A percentile compares a stretch with the other conserved stretches of the same genome.
phyloP scores from a whole-genome alignment of 2,329 filamentous ascomycete species.

The Diaporthe ampelina region DNA sequence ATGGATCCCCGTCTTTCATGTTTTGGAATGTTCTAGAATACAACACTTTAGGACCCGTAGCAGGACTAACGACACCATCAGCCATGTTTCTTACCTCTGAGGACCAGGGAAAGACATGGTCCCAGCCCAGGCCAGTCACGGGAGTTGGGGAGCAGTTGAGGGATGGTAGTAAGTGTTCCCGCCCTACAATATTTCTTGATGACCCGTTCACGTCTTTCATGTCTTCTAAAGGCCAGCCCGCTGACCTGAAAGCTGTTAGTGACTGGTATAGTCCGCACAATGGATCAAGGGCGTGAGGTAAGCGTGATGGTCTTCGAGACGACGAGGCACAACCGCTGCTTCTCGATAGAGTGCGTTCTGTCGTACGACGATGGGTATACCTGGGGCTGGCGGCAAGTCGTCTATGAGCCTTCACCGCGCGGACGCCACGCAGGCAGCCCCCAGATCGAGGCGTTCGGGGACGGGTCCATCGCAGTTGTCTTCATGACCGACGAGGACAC shows the following conservation, averaged over 20 bases:
- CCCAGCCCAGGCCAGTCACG: constrained; percentile 54
- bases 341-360: constrained; percentile 59
- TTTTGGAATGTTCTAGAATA: too few relatives aligned
- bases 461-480: constrained; percentile 56
- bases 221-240: too few relatives aligned
- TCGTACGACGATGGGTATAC: constrained; percentile 59
- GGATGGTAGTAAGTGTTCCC: constrained; percentile 51
- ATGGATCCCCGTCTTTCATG: too few relatives aligned
- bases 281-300: constrained; percentile 52
- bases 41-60: too few relatives aligned
- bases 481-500: constrained; percentile 64
- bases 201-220: neutral
- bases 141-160: constrained; percentile 52
- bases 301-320: constrained; percentile 63
- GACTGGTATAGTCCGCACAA: constrained; percentile 56
- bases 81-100: constrained; percentile 60
- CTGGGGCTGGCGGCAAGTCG: constrained; percentile 57
- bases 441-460: constrained; percentile 58
- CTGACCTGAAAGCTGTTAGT: constrained; percentile 41
- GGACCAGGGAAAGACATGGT: constrained; percentile 60
- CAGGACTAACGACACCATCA: too few relatives aligned
- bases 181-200: neutral
- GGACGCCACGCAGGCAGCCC: constrained; percentile 58
- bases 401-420: constrained; percentile 52
- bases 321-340: constrained; percentile 53